Base-by-base conservation (phyloP, 2,329 filamentous ascomycete species). In the Fusarium praegraminearum region DNA sequence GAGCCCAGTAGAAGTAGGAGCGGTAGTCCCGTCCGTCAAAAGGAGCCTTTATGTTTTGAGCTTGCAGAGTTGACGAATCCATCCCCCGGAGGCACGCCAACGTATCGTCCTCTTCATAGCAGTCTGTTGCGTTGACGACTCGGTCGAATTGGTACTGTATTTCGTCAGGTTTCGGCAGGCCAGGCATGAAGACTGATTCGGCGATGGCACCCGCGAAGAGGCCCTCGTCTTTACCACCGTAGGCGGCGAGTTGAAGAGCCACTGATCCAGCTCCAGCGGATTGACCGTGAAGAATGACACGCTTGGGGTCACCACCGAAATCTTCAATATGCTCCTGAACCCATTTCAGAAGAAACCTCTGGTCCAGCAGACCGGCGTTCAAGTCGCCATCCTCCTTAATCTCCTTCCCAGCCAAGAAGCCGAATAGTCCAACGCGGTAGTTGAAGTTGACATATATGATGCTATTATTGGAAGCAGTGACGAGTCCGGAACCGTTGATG, bases 351-450 rank as follows among this genome's bases (percentile, higher is more conserved):
- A 86, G 80, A 28, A 86, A 83, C 20, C 88, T 82, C 77, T 91
- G 89, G 70, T 92, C 90, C 4, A 90, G 80, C 10, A 92, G 76
- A 0, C 90, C 90, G 3, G 80, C 87, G 72, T 92, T 92, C 11
- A 91, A 80, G 50, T 85, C 82, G 1, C 89, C 89, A 67, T 87
- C 79, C 7, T 79, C 74, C 38, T 83, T 82, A 12, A 91, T 81
- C 32, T 84, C 80, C 40, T 87, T 83, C 47, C 87, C 84, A 0
- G 87, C 85, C 2, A 92, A 81, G 69, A 91, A 92, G 0, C 89
- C 90, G 70, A 86, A 86, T 0, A 87, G 78, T 0, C 88, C 88
- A 9, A 91, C 86, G 9, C 89, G 84, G 73, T 90, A 90, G 77
- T 89, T 88, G 75, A 90, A 89, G 71, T 86, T 86, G 50, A 90